Evolutionary conservation across 129 eudicot genomes (phyloP).

Genomic region (Chrysanthemum seticuspe): DNA sequence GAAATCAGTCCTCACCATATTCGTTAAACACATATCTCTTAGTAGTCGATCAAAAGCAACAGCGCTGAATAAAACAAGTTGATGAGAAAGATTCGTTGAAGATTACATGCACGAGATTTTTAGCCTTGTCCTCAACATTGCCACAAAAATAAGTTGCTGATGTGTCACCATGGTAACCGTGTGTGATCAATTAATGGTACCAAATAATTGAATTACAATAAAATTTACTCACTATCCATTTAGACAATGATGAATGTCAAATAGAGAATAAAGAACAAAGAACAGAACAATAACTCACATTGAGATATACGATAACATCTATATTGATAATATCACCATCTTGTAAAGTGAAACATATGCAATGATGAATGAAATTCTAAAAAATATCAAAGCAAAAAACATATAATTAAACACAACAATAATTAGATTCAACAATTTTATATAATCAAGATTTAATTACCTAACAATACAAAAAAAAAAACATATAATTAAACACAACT

Average conservation of each 20-base stretch:
- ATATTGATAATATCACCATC: constrained; percentile 93
- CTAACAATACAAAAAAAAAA: too few species aligned
- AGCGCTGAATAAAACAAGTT: not conserved
- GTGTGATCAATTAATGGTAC: constrained; percentile 20
- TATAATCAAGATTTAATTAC: too few species aligned
- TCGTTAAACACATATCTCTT: too few species aligned
- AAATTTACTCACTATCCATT: not conserved
- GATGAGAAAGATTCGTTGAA: not conserved
- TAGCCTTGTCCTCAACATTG: constrained; percentile 70
- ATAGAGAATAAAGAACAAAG: not conserved
- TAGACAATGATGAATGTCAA: not conserved
- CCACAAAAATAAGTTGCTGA: constrained; percentile 91
- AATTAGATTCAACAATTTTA: too few species aligned
- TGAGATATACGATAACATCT: constrained; percentile 90
- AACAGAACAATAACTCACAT: constrained; percentile 49
- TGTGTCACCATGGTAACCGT: constrained; percentile 99
- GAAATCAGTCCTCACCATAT: too few species aligned
- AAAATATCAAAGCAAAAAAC: not conserved
- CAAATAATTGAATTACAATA: not conserved
- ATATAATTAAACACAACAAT: too few species aligned
- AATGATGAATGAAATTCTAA: not conserved
- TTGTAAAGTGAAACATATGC: constrained; percentile 44
- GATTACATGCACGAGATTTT: constrained; percentile 75
- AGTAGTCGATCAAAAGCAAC: constrained; percentile 1
- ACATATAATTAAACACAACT: too few species aligned